Evolutionary conservation across 1,284 basidiomycete genomes (phyloP).

Genomic region (Fomitiporia mediterranea): DNA sequence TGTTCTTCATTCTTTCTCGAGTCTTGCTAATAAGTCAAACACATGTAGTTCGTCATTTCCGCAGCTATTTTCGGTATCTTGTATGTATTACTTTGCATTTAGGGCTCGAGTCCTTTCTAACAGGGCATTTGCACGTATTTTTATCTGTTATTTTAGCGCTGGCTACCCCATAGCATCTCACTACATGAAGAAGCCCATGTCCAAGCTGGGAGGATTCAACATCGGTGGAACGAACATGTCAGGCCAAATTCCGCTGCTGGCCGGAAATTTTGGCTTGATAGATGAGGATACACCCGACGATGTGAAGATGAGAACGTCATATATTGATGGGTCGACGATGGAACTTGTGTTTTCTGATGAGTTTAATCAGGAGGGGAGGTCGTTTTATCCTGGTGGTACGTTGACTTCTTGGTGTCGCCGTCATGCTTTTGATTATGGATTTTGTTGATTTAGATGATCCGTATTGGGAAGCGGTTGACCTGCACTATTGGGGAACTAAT

Average conservation of each 20-base stretch:
- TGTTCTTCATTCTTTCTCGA: constrained; percentile 21
- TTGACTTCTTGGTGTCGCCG: neutral
- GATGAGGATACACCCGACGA: constrained; percentile 46
- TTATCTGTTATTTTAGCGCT: constrained; percentile 24
- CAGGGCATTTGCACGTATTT: too few species aligned
- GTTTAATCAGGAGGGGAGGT: constrained; percentile 57
- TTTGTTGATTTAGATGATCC: constrained; percentile 38
- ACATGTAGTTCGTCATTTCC: neutral
- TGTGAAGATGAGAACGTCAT: constrained; percentile 38
- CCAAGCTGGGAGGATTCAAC: constrained; percentile 34
- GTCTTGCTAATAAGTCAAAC: neutral
- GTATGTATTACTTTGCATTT: too few species aligned
- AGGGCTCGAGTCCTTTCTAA: too few species aligned
- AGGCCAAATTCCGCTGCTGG: constrained; percentile 31
- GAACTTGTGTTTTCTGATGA: constrained; percentile 66
- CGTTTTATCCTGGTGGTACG: constrained; percentile 41
- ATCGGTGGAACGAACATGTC: constrained; percentile 45
- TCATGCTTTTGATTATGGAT: neutral
- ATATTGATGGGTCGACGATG: constrained; percentile 35
- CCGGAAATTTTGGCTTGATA: constrained; percentile 39
- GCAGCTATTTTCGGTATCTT: neutral
- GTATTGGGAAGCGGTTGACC: constrained; percentile 64
- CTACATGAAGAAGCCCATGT: constrained; percentile 27
- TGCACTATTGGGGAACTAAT: constrained; percentile 66
- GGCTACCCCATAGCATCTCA: constrained; percentile 45